Percentiles rank a stretch among this genome's conserved stretches.
phyloP scores from a whole-genome alignment of 1,139 yeast species.

The Candida frijolesensis region DNA sequence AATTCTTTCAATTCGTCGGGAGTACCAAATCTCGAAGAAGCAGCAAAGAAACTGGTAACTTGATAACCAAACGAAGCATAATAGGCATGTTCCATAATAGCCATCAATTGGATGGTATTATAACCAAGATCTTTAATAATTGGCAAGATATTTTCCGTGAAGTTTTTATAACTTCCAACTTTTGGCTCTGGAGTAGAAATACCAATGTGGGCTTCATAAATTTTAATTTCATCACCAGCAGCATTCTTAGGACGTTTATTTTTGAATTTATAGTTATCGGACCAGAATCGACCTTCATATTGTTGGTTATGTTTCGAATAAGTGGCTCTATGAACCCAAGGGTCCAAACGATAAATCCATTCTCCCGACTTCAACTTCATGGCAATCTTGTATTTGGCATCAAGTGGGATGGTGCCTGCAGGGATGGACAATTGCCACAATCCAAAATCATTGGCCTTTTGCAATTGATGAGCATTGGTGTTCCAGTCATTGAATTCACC shows the following conservation, averaged over 20 bases:
- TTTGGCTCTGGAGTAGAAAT: constrained; percentile 89
- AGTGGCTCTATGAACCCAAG: constrained; percentile 86
- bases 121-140: constrained; percentile 82
- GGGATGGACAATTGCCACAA: constrained; percentile 64
- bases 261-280: constrained; percentile 61
- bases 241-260: constrained; percentile 58
- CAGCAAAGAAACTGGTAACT: constrained; percentile 88
- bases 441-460: constrained; percentile 60
- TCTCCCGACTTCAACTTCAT: constrained; percentile 70
- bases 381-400: constrained; percentile 74
- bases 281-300: constrained; percentile 93
- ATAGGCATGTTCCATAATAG: constrained; percentile 98
- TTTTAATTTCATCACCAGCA: constrained; percentile 58
- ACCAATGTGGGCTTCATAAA: constrained; percentile 96
- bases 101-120: constrained; percentile 94
- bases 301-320: constrained; percentile 49
- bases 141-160: constrained; percentile 81
- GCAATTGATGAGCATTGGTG: constrained; percentile 56
- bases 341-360: constrained; percentile 78
- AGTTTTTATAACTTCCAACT: constrained; percentile 83
- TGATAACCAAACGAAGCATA: constrained; percentile 98
- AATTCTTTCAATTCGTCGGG: constrained; percentile 93
- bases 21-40: constrained; percentile 86
- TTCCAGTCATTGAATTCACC: constrained; percentile 95
- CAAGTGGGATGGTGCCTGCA: constrained; percentile 71